Base-by-base conservation (phyloP, 257 asterid species). In the Parsonsia alboflavescens region DNA sequence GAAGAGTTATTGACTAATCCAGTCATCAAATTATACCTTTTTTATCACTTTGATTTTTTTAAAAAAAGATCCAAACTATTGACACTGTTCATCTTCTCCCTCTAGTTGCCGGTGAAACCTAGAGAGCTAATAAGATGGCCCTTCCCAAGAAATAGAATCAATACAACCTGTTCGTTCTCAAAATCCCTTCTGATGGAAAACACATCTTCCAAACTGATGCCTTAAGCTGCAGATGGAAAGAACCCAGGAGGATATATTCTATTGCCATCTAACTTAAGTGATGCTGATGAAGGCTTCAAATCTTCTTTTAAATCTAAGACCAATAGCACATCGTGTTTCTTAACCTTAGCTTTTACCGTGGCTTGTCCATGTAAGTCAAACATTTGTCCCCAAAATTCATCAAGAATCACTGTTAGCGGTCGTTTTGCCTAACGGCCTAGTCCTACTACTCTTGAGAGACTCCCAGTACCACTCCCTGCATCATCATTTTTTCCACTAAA, bases 381-480 rank as follows among this genome's bases (percentile, higher is more conserved):
- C 77, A 95, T 79, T 84, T 90, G 98, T 56, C 96, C 98, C 99
- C 99, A 92, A 76, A 95, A 95, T 58, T 92, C 98, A 76, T 88
- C 93, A 53, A 92, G 96, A 76, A 80, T 72, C 13, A 74, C 72
- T 66, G 97, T 83, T 61, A 95, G 73, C 76, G 90, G 97, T 66
- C 96, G 93, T 86, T 98, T 86, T 46, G 91, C 98, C 48, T 98
- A 91, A 70, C 98, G 97, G 30, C 99, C 98, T 73, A 95, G 87
- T 70, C 99, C 98, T 49, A 87, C 96, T 78, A 90, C 72, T 80
- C 96, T 87, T 6, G 98, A 95, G 45, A 92, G 93, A 68, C 98
- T 92, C 73, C 97, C 97, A 0, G 93, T 70, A 24, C 98, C 96
- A 75, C 97, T 92, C 75, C 98, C 99, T 13, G 81, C 74, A 59